Conservation (phyloP, 2,329 filamentous ascomycete species). For the Eutypa lata region DNA sequence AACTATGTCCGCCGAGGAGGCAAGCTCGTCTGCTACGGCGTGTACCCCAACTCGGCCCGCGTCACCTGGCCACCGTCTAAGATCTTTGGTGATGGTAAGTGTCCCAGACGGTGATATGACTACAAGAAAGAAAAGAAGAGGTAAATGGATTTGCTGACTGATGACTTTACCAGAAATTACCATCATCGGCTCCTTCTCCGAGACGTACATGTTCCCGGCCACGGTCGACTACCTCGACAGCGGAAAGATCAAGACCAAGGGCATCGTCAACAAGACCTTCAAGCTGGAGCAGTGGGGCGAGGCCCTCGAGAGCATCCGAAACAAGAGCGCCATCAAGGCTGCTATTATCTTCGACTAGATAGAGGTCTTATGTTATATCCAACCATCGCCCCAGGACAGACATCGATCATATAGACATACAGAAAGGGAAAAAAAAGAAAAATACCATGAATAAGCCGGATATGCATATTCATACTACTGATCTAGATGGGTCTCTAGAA, state of each 20-base stretch:
- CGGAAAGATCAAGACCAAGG: constrained; percentile 60
- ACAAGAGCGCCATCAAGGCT: constrained; percentile 72
- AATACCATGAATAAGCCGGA: too few relatives aligned
- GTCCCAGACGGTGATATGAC: neutral
- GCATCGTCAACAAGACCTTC: constrained; percentile 72
- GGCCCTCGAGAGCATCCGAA: constrained; percentile 66
- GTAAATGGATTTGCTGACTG: constrained; percentile 19
- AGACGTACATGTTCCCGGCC: constrained; percentile 67
- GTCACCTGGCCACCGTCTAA: constrained; percentile 69
- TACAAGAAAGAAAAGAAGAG: too few relatives aligned
- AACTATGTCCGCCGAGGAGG: constrained; percentile 69
- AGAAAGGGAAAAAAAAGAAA: too few relatives aligned
- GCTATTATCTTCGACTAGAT: constrained; percentile 67
- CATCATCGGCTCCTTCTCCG: constrained; percentile 70
- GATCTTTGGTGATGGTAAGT: constrained; percentile 54
- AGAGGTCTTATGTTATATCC: too few relatives aligned
- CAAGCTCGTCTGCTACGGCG: constrained; percentile 69
- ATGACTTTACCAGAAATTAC: constrained; percentile 58
- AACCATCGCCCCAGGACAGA: too few relatives aligned
- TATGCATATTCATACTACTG: too few relatives aligned
- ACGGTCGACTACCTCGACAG: constrained; percentile 53
- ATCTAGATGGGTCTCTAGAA: too few relatives aligned
- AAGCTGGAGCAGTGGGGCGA: constrained; percentile 71
- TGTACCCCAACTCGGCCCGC: constrained; percentile 60
- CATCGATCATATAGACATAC: too few relatives aligned